Base-by-base conservation (phyloP, 108 stramenopile species). In the Nannochloropsis salina region DNA sequence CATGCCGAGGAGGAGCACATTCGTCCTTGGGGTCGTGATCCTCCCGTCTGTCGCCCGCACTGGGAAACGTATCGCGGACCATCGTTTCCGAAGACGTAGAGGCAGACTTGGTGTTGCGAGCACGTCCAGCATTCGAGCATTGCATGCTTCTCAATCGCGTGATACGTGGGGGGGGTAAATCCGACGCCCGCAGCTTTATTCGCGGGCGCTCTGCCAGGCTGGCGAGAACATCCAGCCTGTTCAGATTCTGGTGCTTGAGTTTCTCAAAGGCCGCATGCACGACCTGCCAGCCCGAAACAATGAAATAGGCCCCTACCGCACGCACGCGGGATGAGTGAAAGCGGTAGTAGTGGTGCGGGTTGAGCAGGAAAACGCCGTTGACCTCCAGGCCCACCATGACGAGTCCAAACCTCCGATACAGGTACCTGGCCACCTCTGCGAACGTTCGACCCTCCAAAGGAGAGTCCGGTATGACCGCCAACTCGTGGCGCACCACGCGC, bases 291-390 rank as follows among this genome's bases (percentile, higher is more conserved):
- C 61, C 8, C 61, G n/a, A 3, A 6, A n/a, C 61, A 2, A 74
- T 74, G n/a, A 74, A 74, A 8, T 74, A 74, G n/a, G 61, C 61
- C 61, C 1, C n/a, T 0, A 74, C 61, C 15, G 61, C n/a, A 15
- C 61, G 61, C 61, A n/a, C 6, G 20, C 61, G 61, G 61, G 15
- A n/a, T n/a, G 61, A n/a, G 15, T 74, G 61, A n/a, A 74, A 74
- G 61, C 61, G 61, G n/a, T n/a, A 74, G n/a, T 74, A 6, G n/a
- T 74, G 6, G 61, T 74, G 61, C 61, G 61, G 61, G 6, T 74
- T 74, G 6, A 74, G 61, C 61, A 74, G n/a, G n/a, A 74, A 74
- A n/a, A 74, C 61, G n/a, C 61, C 61, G 61, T 74, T 74, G 20
- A 74, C 2, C 20, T 74, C 61, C 8, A 74, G 20, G 61, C 61